Evolutionary conservation across 768 basidiomycete species (phyloP).

Genomic region (Hydnum rufescens): DNA sequence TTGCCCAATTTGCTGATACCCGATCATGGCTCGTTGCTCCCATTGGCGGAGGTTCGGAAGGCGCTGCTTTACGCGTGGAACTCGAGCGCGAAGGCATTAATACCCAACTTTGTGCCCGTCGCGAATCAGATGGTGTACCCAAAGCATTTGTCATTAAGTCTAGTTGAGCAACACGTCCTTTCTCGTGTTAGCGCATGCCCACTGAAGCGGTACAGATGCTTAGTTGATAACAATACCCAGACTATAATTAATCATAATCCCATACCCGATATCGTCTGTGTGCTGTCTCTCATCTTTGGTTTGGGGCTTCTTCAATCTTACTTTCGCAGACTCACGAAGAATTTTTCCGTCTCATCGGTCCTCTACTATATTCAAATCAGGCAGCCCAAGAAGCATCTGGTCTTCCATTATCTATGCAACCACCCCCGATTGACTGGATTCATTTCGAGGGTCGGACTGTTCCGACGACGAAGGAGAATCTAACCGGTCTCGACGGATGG

Average conservation of each 20-base stretch:
- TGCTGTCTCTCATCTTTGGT: too few species aligned
- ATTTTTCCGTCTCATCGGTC: slow-evolving; percentile 59
- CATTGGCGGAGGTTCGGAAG: slow-evolving; percentile 53
- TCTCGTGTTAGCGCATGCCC: not conserved
- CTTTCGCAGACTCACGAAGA: slow-evolving; percentile 76
- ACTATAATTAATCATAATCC: slow-evolving; percentile 78
- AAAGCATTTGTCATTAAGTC: slow-evolving; percentile 67
- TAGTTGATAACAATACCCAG: slow-evolving; percentile 17
- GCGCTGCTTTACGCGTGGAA: slow-evolving; percentile 36
- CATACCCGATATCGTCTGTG: slow-evolving; percentile 67
- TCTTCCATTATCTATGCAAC: slow-evolving; percentile 26
- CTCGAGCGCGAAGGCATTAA: slow-evolving; percentile 47
- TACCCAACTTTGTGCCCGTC: slow-evolving; percentile 54
- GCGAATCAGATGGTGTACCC: slow-evolving; percentile 47
- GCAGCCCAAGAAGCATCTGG: not conserved
- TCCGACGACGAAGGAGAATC: slow-evolving; percentile 60
- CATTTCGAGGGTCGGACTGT: slow-evolving; percentile 70
- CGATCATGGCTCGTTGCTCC: slow-evolving; percentile 57
- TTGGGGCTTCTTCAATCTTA: too few species aligned
- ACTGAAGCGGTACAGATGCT: not conserved
- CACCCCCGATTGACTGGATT: slow-evolving; percentile 69
- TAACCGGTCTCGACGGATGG: slow-evolving; percentile 60
- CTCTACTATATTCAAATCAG: slow-evolving; percentile 29
- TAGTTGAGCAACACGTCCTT: slow-evolving; percentile 24
- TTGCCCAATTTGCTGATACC: slow-evolving; percentile 37